Evolutionary conservation across 2,329 filamentous ascomycete species (phyloP).

Genomic region (Pseudogymnoascus sp.): DNA sequence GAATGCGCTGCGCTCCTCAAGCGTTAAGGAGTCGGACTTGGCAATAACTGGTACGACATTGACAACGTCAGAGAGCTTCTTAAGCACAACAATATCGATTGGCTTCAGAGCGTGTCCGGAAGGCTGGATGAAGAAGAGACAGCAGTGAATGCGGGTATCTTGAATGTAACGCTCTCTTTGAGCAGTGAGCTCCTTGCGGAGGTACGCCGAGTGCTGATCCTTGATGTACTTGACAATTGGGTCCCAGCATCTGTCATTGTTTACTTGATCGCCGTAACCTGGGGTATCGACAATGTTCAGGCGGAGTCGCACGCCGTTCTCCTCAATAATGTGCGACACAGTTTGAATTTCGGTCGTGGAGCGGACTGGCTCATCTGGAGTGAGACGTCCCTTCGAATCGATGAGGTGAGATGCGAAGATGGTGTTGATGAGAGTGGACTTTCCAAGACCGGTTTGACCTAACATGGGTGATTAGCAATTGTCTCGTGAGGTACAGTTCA

Average conservation of each 20-base stretch:
- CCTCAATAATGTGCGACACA: constrained; percentile 97
- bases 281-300: constrained; percentile 99
- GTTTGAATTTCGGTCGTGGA: constrained; percentile 97
- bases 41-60: constrained; percentile 98
- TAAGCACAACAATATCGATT: constrained; percentile 97
- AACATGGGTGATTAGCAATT: constrained; percentile 23
- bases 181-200: constrained; percentile 97
- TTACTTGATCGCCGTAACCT: constrained; percentile 96
- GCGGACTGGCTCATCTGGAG: constrained; percentile 86
- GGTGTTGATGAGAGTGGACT: constrained; percentile 99
- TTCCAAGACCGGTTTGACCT: constrained; percentile 98
- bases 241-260: constrained; percentile 99
- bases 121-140: constrained; percentile 98
- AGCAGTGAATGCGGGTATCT: constrained; percentile 98
- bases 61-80: constrained; percentile 98
- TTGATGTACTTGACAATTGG: constrained; percentile 99
- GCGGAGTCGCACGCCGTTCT: constrained; percentile 94
- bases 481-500: constrained; percentile 4
- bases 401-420: constrained; percentile 99
- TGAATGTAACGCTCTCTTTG: constrained; percentile 99
- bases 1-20: constrained; percentile 92
- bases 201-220: constrained; percentile 98
- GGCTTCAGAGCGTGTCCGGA: constrained; percentile 97
- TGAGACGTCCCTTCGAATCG: constrained; percentile 92
- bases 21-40: constrained; percentile 91